Evolutionary conservation across 257 asterid genomes (phyloP), one percentile per base, ranked within the genome.

Genomic region (Solanum paucissectum): DNA sequence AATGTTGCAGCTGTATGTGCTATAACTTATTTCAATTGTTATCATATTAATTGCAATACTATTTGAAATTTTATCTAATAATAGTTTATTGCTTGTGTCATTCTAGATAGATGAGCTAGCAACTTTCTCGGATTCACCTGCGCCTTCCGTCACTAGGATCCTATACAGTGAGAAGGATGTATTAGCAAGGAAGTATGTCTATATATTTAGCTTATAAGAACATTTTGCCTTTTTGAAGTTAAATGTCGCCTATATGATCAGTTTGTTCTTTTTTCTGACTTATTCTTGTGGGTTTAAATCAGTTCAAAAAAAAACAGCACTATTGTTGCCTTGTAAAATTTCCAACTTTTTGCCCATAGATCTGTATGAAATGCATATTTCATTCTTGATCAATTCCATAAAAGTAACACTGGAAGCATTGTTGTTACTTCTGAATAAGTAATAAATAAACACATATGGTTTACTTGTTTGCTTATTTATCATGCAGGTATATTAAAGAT

Each of bases 91-190:
- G 68, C 7, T 37, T 85, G n/a, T 83, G 84, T 12, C 20, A 6
- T 86, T 88, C n/a, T 89, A 97, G 99, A 95, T 97, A 69, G 95
- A 95, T 85, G 98, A 97, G 93, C 92, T 97, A 37, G 89, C 98
- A 37, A 92, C 92, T 87, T 93, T 96, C 92, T 96, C 99, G 21
- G 98, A 96, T 92, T 36, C 98, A 36, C 96, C 96, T 20, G 93
- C 96, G 8, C 99, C 98, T 79, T 93, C 99, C 2, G 99, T 97
- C 76, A 95, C 99, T 58, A 93, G 98, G 92, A 68, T 97, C 69
- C 93, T 97, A 89, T 97, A 95, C 94, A 94, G 98, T 84, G 95
- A 93, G 88, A 97, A 95, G 88, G 99, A 97, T 93, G 98, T 95
- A 8, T 71, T 88, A 66, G 98, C 98, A 72, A 93, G 99, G 89